phyloP scores from a whole-genome alignment of 805 yeast species.

The Danielia reshetovae region DNA sequence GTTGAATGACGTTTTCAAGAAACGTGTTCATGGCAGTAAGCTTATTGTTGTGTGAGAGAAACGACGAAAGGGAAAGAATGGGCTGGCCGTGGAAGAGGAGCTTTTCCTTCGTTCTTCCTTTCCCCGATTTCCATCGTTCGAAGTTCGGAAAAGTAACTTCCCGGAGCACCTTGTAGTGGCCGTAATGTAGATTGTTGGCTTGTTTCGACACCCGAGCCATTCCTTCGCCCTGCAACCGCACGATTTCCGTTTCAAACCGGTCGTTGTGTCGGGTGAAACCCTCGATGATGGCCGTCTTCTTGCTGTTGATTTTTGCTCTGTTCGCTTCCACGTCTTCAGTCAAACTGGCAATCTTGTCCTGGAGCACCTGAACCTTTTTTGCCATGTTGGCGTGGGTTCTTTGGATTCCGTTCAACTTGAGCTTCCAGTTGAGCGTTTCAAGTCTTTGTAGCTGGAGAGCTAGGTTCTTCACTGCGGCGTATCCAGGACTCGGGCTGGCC shows the following conservation, averaged over 20 bases:
- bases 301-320: background rate
- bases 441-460: slow-evolving; percentile 31
- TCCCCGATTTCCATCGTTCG: background rate
- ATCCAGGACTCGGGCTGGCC: slow-evolving; percentile 8
- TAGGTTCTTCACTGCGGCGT: slow-evolving; percentile 17
- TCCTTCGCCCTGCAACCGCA: slow-evolving; percentile 9
- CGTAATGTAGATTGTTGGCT: slow-evolving; percentile 19
- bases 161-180: slow-evolving; percentile 22
- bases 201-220: slow-evolving; percentile 23
- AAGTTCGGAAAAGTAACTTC: slow-evolving; percentile 20
- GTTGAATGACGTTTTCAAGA: slow-evolving; percentile 19
- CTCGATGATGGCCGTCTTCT: background rate
- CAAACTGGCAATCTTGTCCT: background rate
- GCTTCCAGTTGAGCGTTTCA: slow-evolving; percentile 13
- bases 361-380: slow-evolving; percentile 4
- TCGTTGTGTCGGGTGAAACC: background rate
- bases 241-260: slow-evolving; percentile 3
- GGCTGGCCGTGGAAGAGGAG: slow-evolving; percentile 24
- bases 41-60: slow-evolving; percentile 21
- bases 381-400: slow-evolving; percentile 1
- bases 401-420: slow-evolving; percentile 1
- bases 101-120: background rate
- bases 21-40: slow-evolving; percentile 18
- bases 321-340: background rate
- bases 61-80: slow-evolving; percentile 22